Conservation (phyloP, 2,329 filamentous ascomycete species). For the Ustilaginoidea virens region DNA sequence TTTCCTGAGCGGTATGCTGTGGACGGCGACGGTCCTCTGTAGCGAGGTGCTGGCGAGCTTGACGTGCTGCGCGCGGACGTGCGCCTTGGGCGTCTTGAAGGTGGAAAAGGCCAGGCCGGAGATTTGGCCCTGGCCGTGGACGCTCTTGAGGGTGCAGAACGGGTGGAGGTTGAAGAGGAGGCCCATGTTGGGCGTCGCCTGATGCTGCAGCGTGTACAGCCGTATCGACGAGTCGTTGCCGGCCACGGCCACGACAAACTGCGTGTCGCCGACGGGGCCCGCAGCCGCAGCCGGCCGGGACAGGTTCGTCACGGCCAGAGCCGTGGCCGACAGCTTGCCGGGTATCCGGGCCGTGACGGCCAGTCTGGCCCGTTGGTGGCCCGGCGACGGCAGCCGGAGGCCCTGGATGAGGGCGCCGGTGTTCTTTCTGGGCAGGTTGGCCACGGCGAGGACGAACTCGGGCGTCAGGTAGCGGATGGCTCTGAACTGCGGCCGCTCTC, state of each 20-base stretch:
- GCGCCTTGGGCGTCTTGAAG: conserved; percentile 36
- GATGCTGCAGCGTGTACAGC: conserved; percentile 63
- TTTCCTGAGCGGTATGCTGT: conserved; percentile 55
- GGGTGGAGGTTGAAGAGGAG: conserved; percentile 36
- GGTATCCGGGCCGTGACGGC: conserved; percentile 43
- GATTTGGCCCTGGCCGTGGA: conserved; percentile 39
- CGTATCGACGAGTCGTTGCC: conserved; percentile 67
- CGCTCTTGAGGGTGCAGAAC: conserved; percentile 35
- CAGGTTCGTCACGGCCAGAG: conserved; percentile 62
- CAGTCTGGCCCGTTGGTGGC: conserved; percentile 28
- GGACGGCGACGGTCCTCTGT: conserved; percentile 63
- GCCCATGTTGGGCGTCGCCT: conserved; percentile 26
- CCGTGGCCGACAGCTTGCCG: conserved; percentile 54
- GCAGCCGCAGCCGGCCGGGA: conserved; percentile 36
- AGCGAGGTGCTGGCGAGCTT: conserved; percentile 73
- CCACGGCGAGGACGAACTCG: conserved; percentile 39
- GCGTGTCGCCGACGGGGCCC: conserved; percentile 43
- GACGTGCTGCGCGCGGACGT: conserved; percentile 27
- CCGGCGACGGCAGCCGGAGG: conserved; percentile 31
- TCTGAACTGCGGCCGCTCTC: conserved; percentile 35
- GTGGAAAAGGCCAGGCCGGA: conserved; percentile 43
- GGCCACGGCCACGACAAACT: conserved; percentile 69
- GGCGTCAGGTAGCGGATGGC: conserved; percentile 43
- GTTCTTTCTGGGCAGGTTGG: conserved; percentile 42
- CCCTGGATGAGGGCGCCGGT: conserved; percentile 39